Evolutionary conservation across 2,329 filamentous ascomycete species (phyloP), one percentile per base, ranked within the genome.

Genomic region (Sporothrix phasma): DNA sequence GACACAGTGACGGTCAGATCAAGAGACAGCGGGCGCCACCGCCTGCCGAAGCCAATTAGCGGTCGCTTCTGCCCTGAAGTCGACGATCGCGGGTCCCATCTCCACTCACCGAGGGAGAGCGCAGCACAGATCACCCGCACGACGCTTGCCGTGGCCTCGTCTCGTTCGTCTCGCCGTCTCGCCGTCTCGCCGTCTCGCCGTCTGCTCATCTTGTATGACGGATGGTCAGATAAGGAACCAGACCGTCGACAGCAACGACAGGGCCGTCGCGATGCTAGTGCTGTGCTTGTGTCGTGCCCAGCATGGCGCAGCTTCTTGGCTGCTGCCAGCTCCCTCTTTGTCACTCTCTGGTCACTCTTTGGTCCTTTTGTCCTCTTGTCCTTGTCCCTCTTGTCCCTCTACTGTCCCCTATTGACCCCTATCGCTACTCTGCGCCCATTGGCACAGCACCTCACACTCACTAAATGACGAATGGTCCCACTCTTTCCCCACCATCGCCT

Each of bases 401-500:
- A n/a, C n/a, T n/a, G n/a, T n/a, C n/a, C n/a, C n/a, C n/a, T n/a
- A n/a, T n/a, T n/a, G n/a, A n/a, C n/a, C n/a, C n/a, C n/a, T n/a
- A n/a, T n/a, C n/a, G n/a, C n/a, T n/a, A n/a, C n/a, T n/a, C n/a
- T n/a, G n/a, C n/a, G n/a, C n/a, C n/a, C n/a, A n/a, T n/a, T n/a
- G n/a, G n/a, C n/a, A n/a, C n/a, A n/a, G n/a, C n/a, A n/a, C n/a
- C n/a, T n/a, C n/a, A n/a, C n/a, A n/a, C n/a, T n/a, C n/a, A n/a
- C n/a, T n/a, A n/a, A n/a, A 53, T 62, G 60, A 62, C 60, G 46
- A 53, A 41, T 53, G 22, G 60, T 17, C 46, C 60, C 60, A 53
- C 60, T 62, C 13, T 53, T 62, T 43, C 26, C 19, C 58, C 29
- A 61, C 43, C 43, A 15, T 37, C 29, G 54, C 45, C 24, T 31